phyloP scores from a whole-genome alignment of 495 filamentous ascomycete species.

The Astrothelium subdiscretum region DNA sequence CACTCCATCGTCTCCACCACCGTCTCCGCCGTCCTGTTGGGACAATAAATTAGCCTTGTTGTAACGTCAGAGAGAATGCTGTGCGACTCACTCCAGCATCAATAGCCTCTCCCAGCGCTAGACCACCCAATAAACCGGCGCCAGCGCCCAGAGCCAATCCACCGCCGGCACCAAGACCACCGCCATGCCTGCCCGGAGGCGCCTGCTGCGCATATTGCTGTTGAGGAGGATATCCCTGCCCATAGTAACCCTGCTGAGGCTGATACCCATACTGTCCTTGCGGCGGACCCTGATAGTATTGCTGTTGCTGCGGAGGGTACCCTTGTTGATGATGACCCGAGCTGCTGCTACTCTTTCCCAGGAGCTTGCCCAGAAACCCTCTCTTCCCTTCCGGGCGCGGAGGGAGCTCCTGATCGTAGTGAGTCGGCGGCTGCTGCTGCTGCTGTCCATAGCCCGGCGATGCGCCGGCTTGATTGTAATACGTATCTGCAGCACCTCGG shows the following conservation, averaged over 20 bases:
- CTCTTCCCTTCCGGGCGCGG: slow-evolving; percentile 28
- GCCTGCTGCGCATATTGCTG: slow-evolving; percentile 29
- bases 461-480: slow-evolving; percentile 31
- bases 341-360: slow-evolving; percentile 27
- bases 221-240: slow-evolving; percentile 22
- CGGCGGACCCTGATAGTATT: slow-evolving; percentile 10
- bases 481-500: slow-evolving; percentile 32
- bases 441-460: slow-evolving; percentile 25
- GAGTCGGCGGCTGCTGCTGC: slow-evolving; percentile 1
- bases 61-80: not conserved
- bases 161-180: slow-evolving; percentile 17
- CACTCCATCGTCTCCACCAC: slow-evolving; percentile 8
- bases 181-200: slow-evolving; percentile 19
- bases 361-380: slow-evolving; percentile 45
- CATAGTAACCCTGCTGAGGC: slow-evolving; percentile 9
- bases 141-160: slow-evolving; percentile 16
- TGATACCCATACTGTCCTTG: slow-evolving; percentile 13
- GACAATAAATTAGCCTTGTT: slow-evolving; percentile 4
- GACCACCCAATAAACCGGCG: slow-evolving; percentile 20
- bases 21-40: slow-evolving; percentile 4
- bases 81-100: slow-evolving; percentile 7
- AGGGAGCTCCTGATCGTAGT: slow-evolving; percentile 11
- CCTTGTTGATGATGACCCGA: not conserved
- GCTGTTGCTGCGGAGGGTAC: slow-evolving; percentile 10
- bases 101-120: slow-evolving; percentile 14